These are phyloP conservation scores for Thermothielavioides terrestris DNA, from an alignment of 495 filamentous ascomycete species.

Conservation along the genomic window DNA sequence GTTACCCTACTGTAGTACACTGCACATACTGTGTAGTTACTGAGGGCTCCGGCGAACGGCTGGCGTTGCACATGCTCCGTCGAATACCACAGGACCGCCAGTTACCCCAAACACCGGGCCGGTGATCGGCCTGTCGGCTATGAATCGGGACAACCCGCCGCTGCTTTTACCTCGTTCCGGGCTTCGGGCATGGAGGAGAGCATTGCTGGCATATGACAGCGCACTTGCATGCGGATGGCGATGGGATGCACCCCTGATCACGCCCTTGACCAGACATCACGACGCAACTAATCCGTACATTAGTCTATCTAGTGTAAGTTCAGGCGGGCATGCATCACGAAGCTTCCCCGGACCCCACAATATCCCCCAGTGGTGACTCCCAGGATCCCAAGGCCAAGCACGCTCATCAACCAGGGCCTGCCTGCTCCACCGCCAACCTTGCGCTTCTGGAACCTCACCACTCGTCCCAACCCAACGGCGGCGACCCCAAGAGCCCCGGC, in stretches of 20 bases:
- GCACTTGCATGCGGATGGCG: background rate
- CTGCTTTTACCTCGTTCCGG: slow-evolving; percentile 6
- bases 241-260: background rate
- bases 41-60: background rate
- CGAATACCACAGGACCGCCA: slow-evolving; percentile 2
- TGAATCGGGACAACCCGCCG: background rate
- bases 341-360: slow-evolving; percentile 10
- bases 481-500: background rate
- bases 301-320: too few relatives aligned
- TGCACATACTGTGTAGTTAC: too few relatives aligned
- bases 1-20: too few relatives aligned
- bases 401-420: background rate
- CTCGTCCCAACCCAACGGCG: background rate
- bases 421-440: background rate
- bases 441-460: slow-evolving; percentile 7
- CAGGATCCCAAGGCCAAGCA: background rate
- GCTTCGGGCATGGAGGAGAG: slow-evolving; percentile 5
- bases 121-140: slow-evolving; percentile 7
- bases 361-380: background rate
- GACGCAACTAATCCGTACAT: too few relatives aligned
- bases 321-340: background rate
- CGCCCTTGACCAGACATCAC: background rate
- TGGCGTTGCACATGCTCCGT: slow-evolving; percentile 7
- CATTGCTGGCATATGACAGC: slow-evolving; percentile 5
- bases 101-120: slow-evolving; percentile 1